Conservation (phyloP, 257 asterid species). For the Perilla frutescens region DNA sequence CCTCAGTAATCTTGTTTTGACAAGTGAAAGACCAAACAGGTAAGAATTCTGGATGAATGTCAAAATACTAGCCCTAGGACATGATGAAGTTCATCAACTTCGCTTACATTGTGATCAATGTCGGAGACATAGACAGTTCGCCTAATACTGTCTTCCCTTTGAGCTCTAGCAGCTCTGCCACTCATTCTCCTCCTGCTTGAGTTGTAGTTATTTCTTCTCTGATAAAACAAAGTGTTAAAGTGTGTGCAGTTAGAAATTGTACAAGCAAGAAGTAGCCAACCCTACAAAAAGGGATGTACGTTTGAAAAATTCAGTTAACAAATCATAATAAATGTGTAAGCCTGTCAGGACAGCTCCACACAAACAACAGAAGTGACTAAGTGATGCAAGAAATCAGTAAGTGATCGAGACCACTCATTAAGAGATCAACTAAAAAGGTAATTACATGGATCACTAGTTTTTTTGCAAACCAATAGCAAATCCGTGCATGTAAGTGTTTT, state of each 20-base stretch:
- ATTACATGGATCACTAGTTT: not conserved
- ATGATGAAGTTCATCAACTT: constrained; percentile 9
- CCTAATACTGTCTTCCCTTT: constrained; percentile 84
- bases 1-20: constrained; percentile 71
- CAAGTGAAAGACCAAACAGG: constrained; percentile 39
- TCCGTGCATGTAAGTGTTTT: not conserved
- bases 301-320: not conserved
- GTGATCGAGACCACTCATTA: not conserved
- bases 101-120: constrained; percentile 72
- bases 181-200: constrained; percentile 64
- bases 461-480: constrained; percentile 3
- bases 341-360: not conserved
- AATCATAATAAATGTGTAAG: not conserved
- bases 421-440: not conserved
- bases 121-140: constrained; percentile 90
- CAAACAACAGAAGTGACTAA: not conserved
- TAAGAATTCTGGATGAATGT: constrained; percentile 14
- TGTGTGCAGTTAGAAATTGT: not conserved
- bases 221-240: constrained; percentile 35
- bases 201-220: constrained; percentile 66
- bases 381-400: not conserved
- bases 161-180: constrained; percentile 76
- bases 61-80: constrained; percentile 6
- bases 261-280: constrained; percentile 6
- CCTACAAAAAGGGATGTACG: not conserved